Base-by-base conservation (phyloP, 495 filamentous ascomycete genomes). In the Aspergillus taichungensis region DNA sequence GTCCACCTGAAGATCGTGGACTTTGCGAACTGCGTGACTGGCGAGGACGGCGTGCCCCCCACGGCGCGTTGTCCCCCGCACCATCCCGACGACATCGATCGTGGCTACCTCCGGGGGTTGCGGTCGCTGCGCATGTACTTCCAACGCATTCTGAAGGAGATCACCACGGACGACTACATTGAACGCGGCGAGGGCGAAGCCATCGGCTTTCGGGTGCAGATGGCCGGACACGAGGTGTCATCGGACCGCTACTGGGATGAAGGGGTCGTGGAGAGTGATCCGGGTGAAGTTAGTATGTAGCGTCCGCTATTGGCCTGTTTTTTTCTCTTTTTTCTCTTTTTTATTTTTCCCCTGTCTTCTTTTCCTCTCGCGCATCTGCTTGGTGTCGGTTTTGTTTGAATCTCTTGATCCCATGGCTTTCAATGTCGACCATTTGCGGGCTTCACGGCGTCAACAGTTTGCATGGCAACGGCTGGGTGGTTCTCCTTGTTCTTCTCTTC, bases 1-100 rank as follows among this genome's bases (percentile, higher is more conserved):
- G 68, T 98, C 47, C 84, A 94, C 55, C 76, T 98, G 59, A 96
- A 96, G 63, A 94, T 98, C 60, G 90, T 95, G 36, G 92, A 98
- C 61, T 98, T 98, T 70, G 92, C 92, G 24, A 98, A 98, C 58
- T 96, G 90, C 51, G 84, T 97, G 6, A 95, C 88, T 8, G 84
- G 86, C 4, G 87, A 90, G 42, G 88, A 95, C 55, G 63, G 72
- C 29, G 47, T 79, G 12, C 63, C 80, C 14, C 68, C 80, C 6
- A 68, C 75, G 43, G 76, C 78, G 28, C 72, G 79, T 28, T 95
- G 91, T 49, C 94, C 94, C 12, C 92, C 94, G 18, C 71, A 80
- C 42, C 74, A 89, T 61, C 87, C 84, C 3, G 64, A 81, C 37
- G 85, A 86, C 48, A 80, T 95, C 30, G 92, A 98, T 55, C 73